Base-by-base conservation (phyloP, 129 eudicot species). In the Sambucus nigra region DNA sequence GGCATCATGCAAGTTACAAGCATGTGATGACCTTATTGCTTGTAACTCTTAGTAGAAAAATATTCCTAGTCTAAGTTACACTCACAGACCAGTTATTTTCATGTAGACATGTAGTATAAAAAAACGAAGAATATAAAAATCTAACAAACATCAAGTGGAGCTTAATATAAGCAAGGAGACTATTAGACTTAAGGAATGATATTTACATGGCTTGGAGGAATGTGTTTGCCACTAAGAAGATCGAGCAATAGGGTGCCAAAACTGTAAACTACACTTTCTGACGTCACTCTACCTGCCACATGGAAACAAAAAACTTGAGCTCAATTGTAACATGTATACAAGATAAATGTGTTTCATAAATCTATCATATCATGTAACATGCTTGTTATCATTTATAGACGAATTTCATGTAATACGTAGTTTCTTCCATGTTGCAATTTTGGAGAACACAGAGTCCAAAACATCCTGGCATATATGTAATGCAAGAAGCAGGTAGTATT, bases 131-230 rank as follows among this genome's bases (percentile, higher is more conserved):
- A 5, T 11, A 8, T 8, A 29, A 4, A 29, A 29, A 29, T 29
- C 8, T 29, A 3, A 4, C 35, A 8, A n/a, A n/a, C n/a, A n/a
- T n/a, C n/a, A 3, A 4, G 35, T 29, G 35, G 35, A 3, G 8
- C 8, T 29, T 29, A 29, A 29, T 29, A 29, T 29, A 29, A 3
- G 5, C 1, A 35, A 40, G 14, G 46, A 40, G 38, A 11, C 5
- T 0, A 31, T 6, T 31, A 31, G n/a, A 31, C 38, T 3, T 39
- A 7, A 42, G 23, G 54, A 66, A 53, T 38, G 17, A 72, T 50
- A 44, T 61, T 78, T 70, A 83, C 94, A 66, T 83, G 94, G 59
- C 94, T 83, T 14, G 94, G 94, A 4, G 94, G 93, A 45, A 82
- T 82, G 59, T 81, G 91, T 29, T 81, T 81, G 63, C 91, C 91